Base-by-base conservation (phyloP, 257 asterid genomes). In the Solanum ahanhuiri region DNA sequence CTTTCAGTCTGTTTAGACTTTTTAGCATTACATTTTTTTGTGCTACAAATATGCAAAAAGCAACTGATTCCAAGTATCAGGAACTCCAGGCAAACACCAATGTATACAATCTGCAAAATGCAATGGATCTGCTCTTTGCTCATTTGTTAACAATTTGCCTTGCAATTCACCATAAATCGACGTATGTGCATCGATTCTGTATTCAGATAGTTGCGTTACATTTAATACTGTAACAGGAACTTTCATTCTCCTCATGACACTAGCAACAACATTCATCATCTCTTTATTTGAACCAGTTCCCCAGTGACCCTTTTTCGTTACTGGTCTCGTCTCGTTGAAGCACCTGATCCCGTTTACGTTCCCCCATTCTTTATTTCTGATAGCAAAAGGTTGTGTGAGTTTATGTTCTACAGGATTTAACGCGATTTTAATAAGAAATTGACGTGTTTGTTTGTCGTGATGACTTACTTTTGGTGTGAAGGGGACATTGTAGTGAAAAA, bases 401-500 rank as follows among this genome's bases (percentile, higher is more conserved):
- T 41, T 25, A 41, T 0, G 37, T 23, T 41, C 37, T 12, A 41
- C n/a, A 71, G 9, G 0, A 12, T 30, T 54, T 86, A 48, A 30
- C 81, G 7, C 67, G 22, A 37, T 66, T 35, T 23, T 23, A 14
- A 23, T 20, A 51, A 41, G 22, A 34, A 45, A 71, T 4, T 63
- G 35, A 25, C 0, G 15, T 63, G 70, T 0, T 35, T 83, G 69
- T 6, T 39, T 64, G 30, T 14, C 2, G 34, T 70, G 25, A 4
- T 10, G 9, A 43, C 45, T 87, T 31, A 96, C 99, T 91, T 93
- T 45, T 91, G 93, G 83, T 96, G 99, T 3, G 94, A 83, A 33
- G 99, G 99, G 81, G 99, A 96, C 95, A 93, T 91, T 41, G 98
- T 92, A 73, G 98, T 95, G 90, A 95, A 96, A 89, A 96, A 96